Conservation (phyloP, 2,329 filamentous ascomycete genomes). For the Grosmannia clavigera region DNA sequence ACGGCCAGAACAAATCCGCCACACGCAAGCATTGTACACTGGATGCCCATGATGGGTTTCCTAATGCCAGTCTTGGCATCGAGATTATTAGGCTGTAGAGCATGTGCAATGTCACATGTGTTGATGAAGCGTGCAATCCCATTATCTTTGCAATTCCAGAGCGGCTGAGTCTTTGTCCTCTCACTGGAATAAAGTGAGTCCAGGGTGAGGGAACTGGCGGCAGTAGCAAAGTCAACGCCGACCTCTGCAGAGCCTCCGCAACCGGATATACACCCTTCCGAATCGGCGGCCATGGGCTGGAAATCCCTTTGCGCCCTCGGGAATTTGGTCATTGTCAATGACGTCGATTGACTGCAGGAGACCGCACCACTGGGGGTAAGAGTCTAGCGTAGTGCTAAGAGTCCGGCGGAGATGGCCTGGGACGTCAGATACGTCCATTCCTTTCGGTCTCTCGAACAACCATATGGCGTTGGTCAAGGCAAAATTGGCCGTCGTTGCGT, state of each 20-base stretch:
- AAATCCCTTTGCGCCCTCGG: background rate
- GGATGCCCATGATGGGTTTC: conserved; percentile 3
- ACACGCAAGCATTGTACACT: conserved; percentile 3
- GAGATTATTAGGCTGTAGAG: background rate
- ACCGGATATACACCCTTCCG: background rate
- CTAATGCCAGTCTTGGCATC: background rate
- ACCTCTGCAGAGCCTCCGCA: conserved; percentile 2
- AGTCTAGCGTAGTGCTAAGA: background rate
- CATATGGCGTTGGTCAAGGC: conserved; percentile 1
- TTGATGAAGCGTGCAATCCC: background rate
- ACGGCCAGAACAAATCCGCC: conserved; percentile 2
- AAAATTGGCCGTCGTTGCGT: conserved; percentile 3
- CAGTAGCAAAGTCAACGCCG: conserved; percentile 1
- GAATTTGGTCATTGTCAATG: background rate
- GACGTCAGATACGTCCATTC: background rate
- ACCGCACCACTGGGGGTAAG: conserved; percentile 2
- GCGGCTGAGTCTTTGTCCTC: conserved; percentile 2
- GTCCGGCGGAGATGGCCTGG: conserved; percentile 1
- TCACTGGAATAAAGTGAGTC: background rate
- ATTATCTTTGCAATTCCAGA: background rate
- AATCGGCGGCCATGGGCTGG: conserved; percentile 2
- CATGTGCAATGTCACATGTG: conserved; percentile 1
- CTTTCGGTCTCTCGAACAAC: background rate
- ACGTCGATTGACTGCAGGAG: background rate
- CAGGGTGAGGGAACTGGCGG: background rate